Conservation (phyloP, 208 protist species). For the Acanthamoeba quina region DNA sequence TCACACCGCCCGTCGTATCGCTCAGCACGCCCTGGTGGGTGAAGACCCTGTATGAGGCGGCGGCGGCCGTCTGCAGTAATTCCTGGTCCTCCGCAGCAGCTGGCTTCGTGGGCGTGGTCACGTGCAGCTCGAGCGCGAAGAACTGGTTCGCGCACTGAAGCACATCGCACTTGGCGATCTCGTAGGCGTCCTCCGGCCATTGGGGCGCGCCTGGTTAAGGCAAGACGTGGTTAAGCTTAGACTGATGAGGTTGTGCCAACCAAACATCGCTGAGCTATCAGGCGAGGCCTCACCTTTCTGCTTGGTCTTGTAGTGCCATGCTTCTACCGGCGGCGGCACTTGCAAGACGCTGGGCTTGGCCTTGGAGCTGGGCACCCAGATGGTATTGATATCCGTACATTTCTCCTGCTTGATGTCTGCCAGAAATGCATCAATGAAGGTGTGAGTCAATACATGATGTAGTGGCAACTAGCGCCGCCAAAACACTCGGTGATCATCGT, state of each 20-base stretch:
- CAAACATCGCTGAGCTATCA: background rate
- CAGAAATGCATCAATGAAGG: background rate
- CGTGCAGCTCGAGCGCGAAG: background rate
- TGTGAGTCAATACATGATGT: too few relatives aligned
- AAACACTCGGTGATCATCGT: too few relatives aligned
- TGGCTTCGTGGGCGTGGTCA: background rate
- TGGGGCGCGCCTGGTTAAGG: background rate
- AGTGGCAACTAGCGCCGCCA: too few relatives aligned
- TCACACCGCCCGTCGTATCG: background rate
- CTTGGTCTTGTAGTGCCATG: background rate
- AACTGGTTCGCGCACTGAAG: background rate
- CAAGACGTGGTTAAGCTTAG: background rate
- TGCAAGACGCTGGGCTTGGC: slow-evolving; percentile 22
- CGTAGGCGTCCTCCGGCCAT: slow-evolving; percentile 5
- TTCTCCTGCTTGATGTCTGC: slow-evolving; percentile 2
- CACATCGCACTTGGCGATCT: slow-evolving; percentile 43
- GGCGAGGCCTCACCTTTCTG: background rate
- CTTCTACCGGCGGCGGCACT: background rate
- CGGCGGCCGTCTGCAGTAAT: background rate
- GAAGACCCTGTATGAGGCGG: slow-evolving; percentile 9
- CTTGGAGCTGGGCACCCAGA: slow-evolving; percentile 8
- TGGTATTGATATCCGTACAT: slow-evolving; percentile 7
- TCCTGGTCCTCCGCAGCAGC: background rate
- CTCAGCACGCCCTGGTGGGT: slow-evolving; percentile 13
- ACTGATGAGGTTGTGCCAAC: too few relatives aligned